Evolutionary conservation across 2,329 filamentous ascomycete genomes (phyloP), one percentile per base, ranked within the genome.

Genomic region (Trichoderma citrinoviride): DNA sequence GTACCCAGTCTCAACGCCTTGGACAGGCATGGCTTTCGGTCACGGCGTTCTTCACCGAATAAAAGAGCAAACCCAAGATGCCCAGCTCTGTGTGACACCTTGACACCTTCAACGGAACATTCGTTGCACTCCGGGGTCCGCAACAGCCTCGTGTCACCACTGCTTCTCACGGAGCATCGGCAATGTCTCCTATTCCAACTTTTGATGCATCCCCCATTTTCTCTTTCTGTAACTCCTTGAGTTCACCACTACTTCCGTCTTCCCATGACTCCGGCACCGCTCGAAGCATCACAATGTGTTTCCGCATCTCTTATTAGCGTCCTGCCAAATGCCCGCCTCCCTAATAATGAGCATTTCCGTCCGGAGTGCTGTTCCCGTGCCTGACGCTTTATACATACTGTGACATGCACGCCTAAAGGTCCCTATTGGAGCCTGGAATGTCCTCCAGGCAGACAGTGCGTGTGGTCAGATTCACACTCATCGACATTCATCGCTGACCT

Each of bases 271-370:
- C 47, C 46, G 47, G 50, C 47, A 40, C n/a, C 29, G 49, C 58
- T 62, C 44, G 58, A 37, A 54, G 49, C 47, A 62, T 62, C 58
- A 54, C 58, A 62, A 62, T 54, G 46, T n/a, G 53, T 53, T 44
- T 41, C 19, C 46, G 33, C 21, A 44, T 50, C 27, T 7, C 27
- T 5, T 46, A 14, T 43, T 50, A 61, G 46, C 57, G 57, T 61
- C 46, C 47, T 52, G 57, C 57, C 46, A 61, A 52, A 46, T 40
- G 17, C 23, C n/a, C 27, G 29, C 33, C 46, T 49, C 40, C 46
- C 57, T 44, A 44, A 29, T 61, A 43, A 37, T 52, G 19, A 53
- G 44, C 46, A 7, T 19, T 15, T 41, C 23, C 3, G 21, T 7
- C n/a, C 37, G 27, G 33, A 41, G 6, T n/a, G 19, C 25, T 61